Base-by-base conservation (phyloP, 2,329 filamentous ascomycete species). In the Nemania serpens region DNA sequence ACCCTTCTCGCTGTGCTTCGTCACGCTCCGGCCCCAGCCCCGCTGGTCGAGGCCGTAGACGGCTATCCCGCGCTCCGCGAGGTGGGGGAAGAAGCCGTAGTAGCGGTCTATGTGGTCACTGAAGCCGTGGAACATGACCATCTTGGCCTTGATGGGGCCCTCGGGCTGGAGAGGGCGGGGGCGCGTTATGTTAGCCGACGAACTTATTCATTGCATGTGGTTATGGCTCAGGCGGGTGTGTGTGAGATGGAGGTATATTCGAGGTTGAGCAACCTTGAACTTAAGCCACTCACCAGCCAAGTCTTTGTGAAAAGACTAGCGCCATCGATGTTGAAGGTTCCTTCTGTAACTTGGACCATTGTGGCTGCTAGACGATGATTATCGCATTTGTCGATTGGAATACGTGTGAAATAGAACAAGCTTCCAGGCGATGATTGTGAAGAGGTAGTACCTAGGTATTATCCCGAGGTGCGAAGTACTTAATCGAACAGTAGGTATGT, bases 61-160 rank as follows among this genome's bases (percentile, higher is more conserved):
- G 70, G 91, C 87, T 69, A 97, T 93, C 63, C 90, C 91, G 55
- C 83, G 83, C 11, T 80, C 78, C 20, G 90, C 88, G 49, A 97
- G 83, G 13, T 77, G 79, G 5, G 87, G 82, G 77, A 95, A 94
- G 70, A 97, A 84, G 57, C 83, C 82, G 72, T 87, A 84, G 78
- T 97, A 96, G 60, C 87, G 85, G 75, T 90, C 87, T 74, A 90
- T 80, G 75, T 96, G 91, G 76, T 97, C 93, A 75, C 87, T 92
- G 81, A 93, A 97, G 70, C 93, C 93, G 77, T 97, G 93, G 65
- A 97, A 79, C 76, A 96, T 90, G 69, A 95, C 81, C 51, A 96
- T 75, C 67, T 90, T 90, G 37, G 93, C 93, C 70, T 83, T 84
- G 57, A 83, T 76, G 12, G 81, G 76, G 13, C 79, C 82, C 33